Percentiles rank a stretch among this genome's conserved stretches.
Conservation (phyloP, 2,329 filamentous ascomycete species). For the Coniochaeta sp. region DNA sequence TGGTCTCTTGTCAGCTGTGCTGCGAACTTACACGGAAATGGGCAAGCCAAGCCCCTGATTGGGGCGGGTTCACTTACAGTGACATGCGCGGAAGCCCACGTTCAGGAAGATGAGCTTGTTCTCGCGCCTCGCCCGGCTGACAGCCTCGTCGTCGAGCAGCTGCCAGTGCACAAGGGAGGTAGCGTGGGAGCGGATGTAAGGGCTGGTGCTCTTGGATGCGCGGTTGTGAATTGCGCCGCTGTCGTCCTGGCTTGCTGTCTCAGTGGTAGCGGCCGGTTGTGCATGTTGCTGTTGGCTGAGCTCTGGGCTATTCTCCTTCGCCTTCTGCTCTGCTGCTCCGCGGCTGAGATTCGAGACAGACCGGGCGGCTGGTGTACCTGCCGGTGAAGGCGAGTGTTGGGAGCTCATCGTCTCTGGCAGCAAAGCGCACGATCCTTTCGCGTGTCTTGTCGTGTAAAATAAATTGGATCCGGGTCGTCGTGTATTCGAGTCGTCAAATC, state of each 20-base stretch:
- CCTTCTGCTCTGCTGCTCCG: not conserved
- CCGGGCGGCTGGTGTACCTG: not conserved
- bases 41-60: too few species aligned
- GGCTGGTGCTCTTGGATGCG: constrained; percentile 33
- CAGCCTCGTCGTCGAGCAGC: constrained; percentile 68
- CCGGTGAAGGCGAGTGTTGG: not conserved
- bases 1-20: constrained; percentile 21
- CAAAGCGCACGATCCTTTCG: not conserved
- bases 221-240: constrained; percentile 18
- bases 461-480: too few species aligned
- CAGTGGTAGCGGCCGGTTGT: too few species aligned
- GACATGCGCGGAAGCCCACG: constrained; percentile 91
- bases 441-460: not conserved
- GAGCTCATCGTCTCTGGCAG: not conserved
- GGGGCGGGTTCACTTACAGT: constrained; percentile 55
- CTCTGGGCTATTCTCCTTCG: not conserved
- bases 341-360: not conserved
- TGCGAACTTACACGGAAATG: too few species aligned
- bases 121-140: constrained; percentile 68
- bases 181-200: constrained; percentile 63
- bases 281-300: not conserved
- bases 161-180: constrained; percentile 89
- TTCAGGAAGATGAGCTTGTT: constrained; percentile 90
- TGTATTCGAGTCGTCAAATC: too few species aligned
- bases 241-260: not conserved